phyloP scores from a whole-genome alignment of 495 filamentous ascomycete genomes.

The Penicillium ucsense region DNA sequence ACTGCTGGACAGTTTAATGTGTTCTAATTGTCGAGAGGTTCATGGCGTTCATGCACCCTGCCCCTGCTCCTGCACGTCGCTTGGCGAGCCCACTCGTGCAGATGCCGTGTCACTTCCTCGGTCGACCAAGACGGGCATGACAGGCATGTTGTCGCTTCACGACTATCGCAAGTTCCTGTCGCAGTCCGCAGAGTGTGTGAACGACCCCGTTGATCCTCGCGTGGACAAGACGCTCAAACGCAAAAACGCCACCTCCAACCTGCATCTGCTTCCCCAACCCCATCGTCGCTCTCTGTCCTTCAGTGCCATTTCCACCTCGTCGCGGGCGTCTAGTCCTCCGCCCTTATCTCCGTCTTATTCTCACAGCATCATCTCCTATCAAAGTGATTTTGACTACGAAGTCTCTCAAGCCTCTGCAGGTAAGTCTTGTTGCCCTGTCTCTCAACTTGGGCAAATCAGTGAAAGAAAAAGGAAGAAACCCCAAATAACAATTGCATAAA shows the following conservation, averaged over 20 bases:
- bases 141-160: constrained; percentile 22
- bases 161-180: constrained; percentile 27
- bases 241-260: constrained; percentile 27
- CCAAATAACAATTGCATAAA: too few species aligned
- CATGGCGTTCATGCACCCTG: constrained; percentile 10
- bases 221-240: constrained; percentile 23
- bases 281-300: constrained; percentile 9
- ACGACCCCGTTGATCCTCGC: constrained; percentile 17
- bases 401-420: constrained; percentile 16
- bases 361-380: constrained; percentile 25
- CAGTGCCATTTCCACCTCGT: constrained; percentile 23
- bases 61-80: constrained; percentile 2
- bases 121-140: constrained; percentile 13
- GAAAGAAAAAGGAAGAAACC: not conserved
- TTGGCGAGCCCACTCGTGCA: constrained; percentile 7
- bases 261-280: constrained; percentile 16
- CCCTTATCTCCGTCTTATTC: constrained; percentile 36
- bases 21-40: constrained; percentile 8
- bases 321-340: constrained; percentile 30
- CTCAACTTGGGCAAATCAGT: not conserved
- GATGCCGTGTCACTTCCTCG: constrained; percentile 16
- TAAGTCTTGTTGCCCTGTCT: constrained; percentile 6
- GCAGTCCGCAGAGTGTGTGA: constrained; percentile 15
- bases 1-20: constrained; percentile 15
- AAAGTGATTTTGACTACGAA: constrained; percentile 26